Evolutionary conservation across 768 basidiomycete genomes (phyloP).

Genomic region (Tricholomella constricta): DNA sequence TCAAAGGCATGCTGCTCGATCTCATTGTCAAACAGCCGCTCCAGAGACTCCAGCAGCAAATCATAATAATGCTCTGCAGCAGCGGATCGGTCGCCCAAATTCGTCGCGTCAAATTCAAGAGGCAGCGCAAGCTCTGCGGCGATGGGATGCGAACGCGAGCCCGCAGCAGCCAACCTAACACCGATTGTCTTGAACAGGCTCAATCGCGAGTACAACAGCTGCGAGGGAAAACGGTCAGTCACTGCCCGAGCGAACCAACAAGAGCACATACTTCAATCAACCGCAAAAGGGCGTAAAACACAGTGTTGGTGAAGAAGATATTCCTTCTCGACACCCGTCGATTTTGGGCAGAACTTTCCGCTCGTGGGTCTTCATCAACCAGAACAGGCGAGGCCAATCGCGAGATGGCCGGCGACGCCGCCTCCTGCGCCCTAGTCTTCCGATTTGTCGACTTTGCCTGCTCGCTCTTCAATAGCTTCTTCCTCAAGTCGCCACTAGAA

Average conservation of each 20-base stretch:
- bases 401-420: constrained; percentile 53
- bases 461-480: constrained; percentile 80
- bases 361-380: constrained; percentile 42
- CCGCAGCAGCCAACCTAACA: constrained; percentile 41
- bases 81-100: constrained; percentile 36
- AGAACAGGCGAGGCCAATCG: constrained; percentile 63
- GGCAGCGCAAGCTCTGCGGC: constrained; percentile 32
- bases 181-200: constrained; percentile 76
- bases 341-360: constrained; percentile 32
- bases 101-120: constrained; percentile 25
- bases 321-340: constrained; percentile 40
- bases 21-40: constrained; percentile 90
- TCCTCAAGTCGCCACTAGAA: constrained; percentile 66
- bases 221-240: constrained; percentile 7
- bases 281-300: constrained; percentile 84
- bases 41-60: constrained; percentile 82
- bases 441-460: constrained; percentile 71
- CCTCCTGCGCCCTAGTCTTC: constrained; percentile 57
- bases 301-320: constrained; percentile 87
- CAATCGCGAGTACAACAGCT: constrained; percentile 86
- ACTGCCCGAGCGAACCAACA: not conserved
- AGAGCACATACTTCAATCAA: constrained; percentile 72
- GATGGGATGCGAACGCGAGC: constrained; percentile 19
- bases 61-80: constrained; percentile 76
- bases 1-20: constrained; percentile 87